These are phyloP conservation scores for Fomitopsis serialis DNA, from an alignment of 768 basidiomycete genomes.

Conservation along the genomic window DNA sequence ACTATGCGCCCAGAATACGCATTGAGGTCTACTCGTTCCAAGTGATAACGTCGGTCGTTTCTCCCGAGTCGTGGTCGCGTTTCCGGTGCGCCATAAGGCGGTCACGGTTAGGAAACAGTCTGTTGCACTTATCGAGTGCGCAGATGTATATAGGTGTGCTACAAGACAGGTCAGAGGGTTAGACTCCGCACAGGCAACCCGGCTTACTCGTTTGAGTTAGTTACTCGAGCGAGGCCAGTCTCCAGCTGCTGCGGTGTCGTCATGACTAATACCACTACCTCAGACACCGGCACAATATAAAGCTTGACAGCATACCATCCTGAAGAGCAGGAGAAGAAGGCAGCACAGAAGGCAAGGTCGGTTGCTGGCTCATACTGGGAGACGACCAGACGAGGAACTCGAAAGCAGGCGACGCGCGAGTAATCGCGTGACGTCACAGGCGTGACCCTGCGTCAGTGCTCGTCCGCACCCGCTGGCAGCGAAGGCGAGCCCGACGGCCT, in stretches of 20 bases:
- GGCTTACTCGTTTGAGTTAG: slow-evolving; percentile 63
- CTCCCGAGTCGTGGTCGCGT: slow-evolving; percentile 61
- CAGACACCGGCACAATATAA: neutral
- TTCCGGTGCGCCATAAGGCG: slow-evolving; percentile 66
- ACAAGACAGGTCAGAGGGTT: neutral
- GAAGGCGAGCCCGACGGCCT: neutral
- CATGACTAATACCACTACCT: slow-evolving; percentile 28
- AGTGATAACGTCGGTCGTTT: slow-evolving; percentile 53
- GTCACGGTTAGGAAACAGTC: slow-evolving; percentile 67
- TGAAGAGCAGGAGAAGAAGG: slow-evolving; percentile 43
- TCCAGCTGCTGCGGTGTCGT: slow-evolving; percentile 52
- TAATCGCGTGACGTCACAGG: slow-evolving; percentile 1
- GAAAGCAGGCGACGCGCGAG: neutral
- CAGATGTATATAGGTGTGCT: slow-evolving; percentile 85
- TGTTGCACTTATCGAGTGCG: slow-evolving; percentile 62
- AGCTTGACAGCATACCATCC: slow-evolving; percentile 33
- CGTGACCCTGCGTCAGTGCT: neutral
- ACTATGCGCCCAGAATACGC: too few species aligned
- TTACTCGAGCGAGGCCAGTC: slow-evolving; percentile 52
- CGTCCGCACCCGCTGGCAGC: neutral
- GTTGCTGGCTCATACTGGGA: slow-evolving; percentile 12
- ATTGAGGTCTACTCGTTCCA: slow-evolving; percentile 70
- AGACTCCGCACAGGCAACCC: neutral
- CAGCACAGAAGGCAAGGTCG: slow-evolving; percentile 42
- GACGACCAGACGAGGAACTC: neutral